Conservation (phyloP, 2,329 filamentous ascomycete species). For the Sarocladium oryzae region DNA sequence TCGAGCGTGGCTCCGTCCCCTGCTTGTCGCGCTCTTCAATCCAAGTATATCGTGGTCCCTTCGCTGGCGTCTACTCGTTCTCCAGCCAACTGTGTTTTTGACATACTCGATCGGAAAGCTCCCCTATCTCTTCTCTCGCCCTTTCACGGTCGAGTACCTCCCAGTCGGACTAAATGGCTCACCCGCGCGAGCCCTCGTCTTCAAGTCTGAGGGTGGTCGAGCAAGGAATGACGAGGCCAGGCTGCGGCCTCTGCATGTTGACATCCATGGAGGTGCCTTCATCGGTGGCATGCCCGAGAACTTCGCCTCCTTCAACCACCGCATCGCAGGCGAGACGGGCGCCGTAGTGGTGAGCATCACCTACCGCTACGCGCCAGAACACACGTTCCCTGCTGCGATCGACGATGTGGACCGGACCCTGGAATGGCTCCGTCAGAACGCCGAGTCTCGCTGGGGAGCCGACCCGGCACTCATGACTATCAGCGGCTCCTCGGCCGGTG, state of each 20-base stretch:
- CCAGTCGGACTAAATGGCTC: slow-evolving; percentile 16
- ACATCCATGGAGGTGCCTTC: slow-evolving; percentile 38
- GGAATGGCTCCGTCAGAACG: slow-evolving; percentile 31
- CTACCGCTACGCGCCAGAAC: slow-evolving; percentile 45
- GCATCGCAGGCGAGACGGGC: slow-evolving; percentile 30
- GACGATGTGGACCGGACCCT: slow-evolving; percentile 41
- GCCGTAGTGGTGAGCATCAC: slow-evolving; percentile 42
- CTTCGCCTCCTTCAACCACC: slow-evolving; percentile 25
- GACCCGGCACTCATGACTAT: slow-evolving; percentile 35
- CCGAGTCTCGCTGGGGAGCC: slow-evolving; percentile 26
- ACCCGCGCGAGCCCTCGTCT: slow-evolving; percentile 25
- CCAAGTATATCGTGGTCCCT: slow-evolving; percentile 28
- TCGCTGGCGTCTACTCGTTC: slow-evolving; percentile 36
- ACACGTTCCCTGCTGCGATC: slow-evolving; percentile 40
- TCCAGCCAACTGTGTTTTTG: slow-evolving; percentile 34
- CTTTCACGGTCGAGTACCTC: slow-evolving; percentile 28
- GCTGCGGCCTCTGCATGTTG: slow-evolving; percentile 34
- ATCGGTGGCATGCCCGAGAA: slow-evolving; percentile 36
- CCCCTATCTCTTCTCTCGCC: slow-evolving; percentile 28
- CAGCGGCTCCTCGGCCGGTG: slow-evolving; percentile 37
- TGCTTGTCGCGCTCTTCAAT: slow-evolving; percentile 28
- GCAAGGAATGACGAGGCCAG: slow-evolving; percentile 10
- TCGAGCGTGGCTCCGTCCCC: slow-evolving; percentile 15
- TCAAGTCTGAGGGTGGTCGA: slow-evolving; percentile 18
- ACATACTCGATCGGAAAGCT: slow-evolving; percentile 29